These are phyloP conservation scores for Globisporangium nagaii DNA, from an alignment of 352 stramenopile genomes.

Conservation along the genomic window DNA sequence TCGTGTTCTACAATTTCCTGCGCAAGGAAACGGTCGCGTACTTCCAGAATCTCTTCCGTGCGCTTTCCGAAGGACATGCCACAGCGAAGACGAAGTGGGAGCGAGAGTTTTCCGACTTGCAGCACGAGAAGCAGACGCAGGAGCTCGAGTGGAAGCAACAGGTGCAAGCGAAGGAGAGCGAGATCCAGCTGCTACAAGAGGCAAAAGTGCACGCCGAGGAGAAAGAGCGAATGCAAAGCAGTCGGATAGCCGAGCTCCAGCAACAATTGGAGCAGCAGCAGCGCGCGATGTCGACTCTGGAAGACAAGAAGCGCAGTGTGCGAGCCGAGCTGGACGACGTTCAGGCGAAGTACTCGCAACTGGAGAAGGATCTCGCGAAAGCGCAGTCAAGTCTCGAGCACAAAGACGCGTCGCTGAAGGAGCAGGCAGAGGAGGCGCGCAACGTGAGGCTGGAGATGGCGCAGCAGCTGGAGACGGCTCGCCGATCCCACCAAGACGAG, in stretches of 20 bases:
- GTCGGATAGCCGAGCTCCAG: slow-evolving; percentile 37
- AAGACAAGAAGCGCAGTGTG: slow-evolving; percentile 26
- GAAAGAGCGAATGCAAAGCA: slow-evolving; percentile 32
- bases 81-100: slow-evolving; percentile 23
- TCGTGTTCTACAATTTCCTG: slow-evolving; percentile 63
- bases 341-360: slow-evolving; percentile 14
- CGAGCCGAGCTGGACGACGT: slow-evolving; percentile 26
- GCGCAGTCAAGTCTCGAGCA: slow-evolving; percentile 41
- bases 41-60: slow-evolving; percentile 41
- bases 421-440: slow-evolving; percentile 25
- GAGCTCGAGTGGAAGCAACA: slow-evolving; percentile 39
- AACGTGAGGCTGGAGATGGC: slow-evolving; percentile 30
- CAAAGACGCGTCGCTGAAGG: slow-evolving; percentile 25
- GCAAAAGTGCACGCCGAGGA: slow-evolving; percentile 50
- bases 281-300: slow-evolving; percentile 18
- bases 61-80: slow-evolving; percentile 23
- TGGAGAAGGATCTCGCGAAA: slow-evolving; percentile 56
- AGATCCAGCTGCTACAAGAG: slow-evolving; percentile 38
- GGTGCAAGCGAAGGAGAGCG: slow-evolving; percentile 38
- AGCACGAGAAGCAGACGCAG: slow-evolving; percentile 29
- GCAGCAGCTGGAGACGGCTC: slow-evolving; percentile 30
- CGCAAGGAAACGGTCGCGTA: slow-evolving; percentile 45
- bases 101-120: slow-evolving; percentile 20
- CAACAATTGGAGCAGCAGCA: slow-evolving; percentile 32
- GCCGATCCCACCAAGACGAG: slow-evolving; percentile 29